Percentiles rank a stretch among this genome's conserved stretches.
phyloP scores from a whole-genome alignment of 495 filamentous ascomycete species.

The Xylaria telfairii region DNA sequence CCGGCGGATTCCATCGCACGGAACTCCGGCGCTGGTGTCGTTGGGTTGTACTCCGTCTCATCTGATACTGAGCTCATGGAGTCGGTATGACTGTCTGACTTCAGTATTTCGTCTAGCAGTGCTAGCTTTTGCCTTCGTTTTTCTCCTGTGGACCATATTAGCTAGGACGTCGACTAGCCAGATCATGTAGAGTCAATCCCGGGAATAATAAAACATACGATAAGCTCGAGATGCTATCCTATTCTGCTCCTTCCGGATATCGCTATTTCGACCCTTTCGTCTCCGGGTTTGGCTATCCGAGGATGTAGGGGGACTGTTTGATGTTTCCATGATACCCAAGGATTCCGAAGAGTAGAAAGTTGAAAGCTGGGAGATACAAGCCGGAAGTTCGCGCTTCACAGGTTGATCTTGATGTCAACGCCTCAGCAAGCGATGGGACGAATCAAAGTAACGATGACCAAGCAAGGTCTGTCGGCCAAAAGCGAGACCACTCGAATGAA shows the following conservation, averaged over 20 bases:
- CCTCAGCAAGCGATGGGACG: background rate
- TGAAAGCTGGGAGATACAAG: background rate
- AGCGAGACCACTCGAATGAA: background rate
- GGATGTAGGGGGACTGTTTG: conserved; percentile 22
- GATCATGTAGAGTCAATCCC: background rate
- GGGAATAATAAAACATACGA: conserved; percentile 32
- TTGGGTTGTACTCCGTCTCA: conserved; percentile 36
- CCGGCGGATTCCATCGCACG: conserved; percentile 22
- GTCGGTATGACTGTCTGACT: conserved; percentile 37
- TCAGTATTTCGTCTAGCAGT: conserved; percentile 41
- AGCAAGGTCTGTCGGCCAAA: background rate
- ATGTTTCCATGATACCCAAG: conserved; percentile 29
- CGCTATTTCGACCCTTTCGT: conserved; percentile 39
- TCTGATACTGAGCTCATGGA: conserved; percentile 43
- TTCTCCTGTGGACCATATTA: conserved; percentile 37
- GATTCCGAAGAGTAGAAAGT: background rate
- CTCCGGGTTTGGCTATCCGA: conserved; percentile 24
- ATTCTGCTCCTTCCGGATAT: conserved; percentile 43
- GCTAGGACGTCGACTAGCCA: conserved; percentile 12
- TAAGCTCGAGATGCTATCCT: conserved; percentile 44
- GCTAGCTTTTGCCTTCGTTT: conserved; percentile 47
- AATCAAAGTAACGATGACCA: background rate
- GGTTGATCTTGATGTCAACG: background rate
- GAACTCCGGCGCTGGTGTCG: conserved; percentile 18
- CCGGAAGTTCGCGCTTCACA: no score